Evolutionary conservation across 2,329 filamentous ascomycete species (phyloP).

Genomic region (Calonectria fujianensis): DNA sequence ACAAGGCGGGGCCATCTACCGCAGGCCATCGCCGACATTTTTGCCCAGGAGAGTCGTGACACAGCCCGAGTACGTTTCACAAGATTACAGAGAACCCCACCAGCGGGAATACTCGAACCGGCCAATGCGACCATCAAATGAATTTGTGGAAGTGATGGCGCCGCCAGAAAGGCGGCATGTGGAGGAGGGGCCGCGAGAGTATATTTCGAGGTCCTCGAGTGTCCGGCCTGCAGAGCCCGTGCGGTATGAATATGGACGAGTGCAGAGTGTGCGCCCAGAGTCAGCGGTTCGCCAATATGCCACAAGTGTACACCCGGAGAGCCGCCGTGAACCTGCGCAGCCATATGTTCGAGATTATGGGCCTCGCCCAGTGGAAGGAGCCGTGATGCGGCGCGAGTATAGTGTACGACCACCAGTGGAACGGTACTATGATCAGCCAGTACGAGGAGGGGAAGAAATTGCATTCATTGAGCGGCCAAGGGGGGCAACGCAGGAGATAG

Average conservation of each 20-base stretch:
- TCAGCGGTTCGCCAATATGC: constrained; percentile 55
- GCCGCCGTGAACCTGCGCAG: constrained; percentile 56
- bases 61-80: constrained; percentile 75
- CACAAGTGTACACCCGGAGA: constrained; percentile 54
- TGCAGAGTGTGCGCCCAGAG: constrained; percentile 66
- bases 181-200: constrained; percentile 71
- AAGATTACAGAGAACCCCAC: constrained; percentile 72
- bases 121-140: constrained; percentile 64
- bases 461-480: constrained; percentile 67
- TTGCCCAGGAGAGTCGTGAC: constrained; percentile 76
- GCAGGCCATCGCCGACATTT: constrained; percentile 70
- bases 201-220: constrained; percentile 73
- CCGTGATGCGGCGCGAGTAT: constrained; percentile 58
- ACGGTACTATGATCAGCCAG: constrained; percentile 64
- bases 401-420: constrained; percentile 64
- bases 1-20: constrained; percentile 71
- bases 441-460: constrained; percentile 61
- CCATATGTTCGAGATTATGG: constrained; percentile 59
- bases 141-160: constrained; percentile 69
- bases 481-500: constrained; percentile 64
- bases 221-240: constrained; percentile 71
- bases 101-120: constrained; percentile 75
- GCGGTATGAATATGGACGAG: constrained; percentile 67
- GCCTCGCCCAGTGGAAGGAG: constrained; percentile 51
- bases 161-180: constrained; percentile 63